Percentiles rank a stretch among this genome's conserved stretches.
phyloP scores from a whole-genome alignment of 352 stramenopile genomes.

The Pythium insidiosum region DNA sequence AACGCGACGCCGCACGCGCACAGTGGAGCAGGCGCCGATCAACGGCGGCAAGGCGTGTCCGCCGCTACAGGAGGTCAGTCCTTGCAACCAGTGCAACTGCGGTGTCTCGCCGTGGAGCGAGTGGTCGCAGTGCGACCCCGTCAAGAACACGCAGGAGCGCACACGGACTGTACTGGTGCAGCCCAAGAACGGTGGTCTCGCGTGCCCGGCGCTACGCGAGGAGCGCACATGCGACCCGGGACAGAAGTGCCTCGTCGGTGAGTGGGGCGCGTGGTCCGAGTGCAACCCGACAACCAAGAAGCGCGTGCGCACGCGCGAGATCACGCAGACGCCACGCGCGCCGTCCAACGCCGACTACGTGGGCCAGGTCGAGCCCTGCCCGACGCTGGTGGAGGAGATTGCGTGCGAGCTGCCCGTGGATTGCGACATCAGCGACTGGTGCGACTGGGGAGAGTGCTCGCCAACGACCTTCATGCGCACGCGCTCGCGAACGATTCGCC shows the following conservation, averaged over 20 bases:
- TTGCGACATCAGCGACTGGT: constrained; percentile 44
- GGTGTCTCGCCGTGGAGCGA: constrained; percentile 35
- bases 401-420: constrained; percentile 38
- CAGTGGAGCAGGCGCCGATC: constrained; percentile 13
- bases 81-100: constrained; percentile 44
- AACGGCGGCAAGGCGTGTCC: constrained; percentile 37
- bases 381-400: constrained; percentile 25
- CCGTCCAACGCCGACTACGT: too few relatives aligned
- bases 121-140: constrained; percentile 32
- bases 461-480: constrained; percentile 27
- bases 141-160: constrained; percentile 24
- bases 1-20: constrained; percentile 33
- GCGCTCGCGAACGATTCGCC: constrained; percentile 25
- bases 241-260: constrained; percentile 40
- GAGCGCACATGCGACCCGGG: constrained; percentile 26
- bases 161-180: constrained; percentile 29
- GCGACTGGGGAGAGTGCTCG: constrained; percentile 33
- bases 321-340: constrained; percentile 25
- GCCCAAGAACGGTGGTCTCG: constrained; percentile 20
- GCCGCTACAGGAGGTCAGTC: constrained; percentile 23
- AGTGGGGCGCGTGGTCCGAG: constrained; percentile 38
- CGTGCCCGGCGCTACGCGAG: constrained; percentile 34
- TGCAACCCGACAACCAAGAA: constrained; percentile 24
- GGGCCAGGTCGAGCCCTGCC: constrained; percentile 21
- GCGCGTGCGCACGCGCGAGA: constrained; percentile 30